Percentiles rank a stretch among this genome's conserved stretches.
phyloP scores from a whole-genome alignment of 1,139 yeast species.

The Meyerozyma sp. region DNA sequence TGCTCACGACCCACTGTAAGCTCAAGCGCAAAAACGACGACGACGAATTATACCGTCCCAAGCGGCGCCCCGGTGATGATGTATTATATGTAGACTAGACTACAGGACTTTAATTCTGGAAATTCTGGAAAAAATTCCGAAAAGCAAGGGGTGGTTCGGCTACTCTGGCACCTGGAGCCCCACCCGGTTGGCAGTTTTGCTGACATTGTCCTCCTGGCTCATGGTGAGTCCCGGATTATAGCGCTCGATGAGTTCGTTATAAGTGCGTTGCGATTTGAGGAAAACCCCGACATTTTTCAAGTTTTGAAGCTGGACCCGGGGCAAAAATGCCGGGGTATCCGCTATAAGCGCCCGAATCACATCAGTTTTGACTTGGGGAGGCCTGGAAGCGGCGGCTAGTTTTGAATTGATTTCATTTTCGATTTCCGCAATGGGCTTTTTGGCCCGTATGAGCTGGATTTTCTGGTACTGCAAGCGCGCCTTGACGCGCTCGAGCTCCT shows the following conservation, averaged over 20 bases:
- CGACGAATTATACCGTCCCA: neutral
- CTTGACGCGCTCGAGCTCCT: constrained; percentile 43
- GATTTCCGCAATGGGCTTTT: constrained; percentile 32
- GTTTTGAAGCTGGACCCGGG: constrained; percentile 16
- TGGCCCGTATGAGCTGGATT: constrained; percentile 40
- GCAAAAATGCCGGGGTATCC: neutral
- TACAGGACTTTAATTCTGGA: neutral
- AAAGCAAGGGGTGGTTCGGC: too few species aligned
- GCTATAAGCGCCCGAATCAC: neutral
- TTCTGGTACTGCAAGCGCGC: constrained; percentile 52
- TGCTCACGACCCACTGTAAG: constrained; percentile 28
- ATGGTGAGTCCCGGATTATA: constrained; percentile 81
- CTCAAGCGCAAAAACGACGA: constrained; percentile 29
- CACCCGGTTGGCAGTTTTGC: constrained; percentile 77
- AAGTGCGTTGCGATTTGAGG: constrained; percentile 67
- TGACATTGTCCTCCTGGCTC: constrained; percentile 73
- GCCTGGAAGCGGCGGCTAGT: neutral
- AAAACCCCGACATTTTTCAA: constrained; percentile 30
- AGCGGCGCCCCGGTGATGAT: neutral
- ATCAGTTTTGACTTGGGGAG: neutral
- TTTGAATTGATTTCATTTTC: constrained; percentile 9
- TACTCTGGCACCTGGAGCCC: constrained; percentile 34
- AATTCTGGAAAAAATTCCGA: too few species aligned
- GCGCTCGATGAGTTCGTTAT: constrained; percentile 73
- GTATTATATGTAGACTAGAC: constrained; percentile 1